Percentiles rank a stretch among this genome's conserved stretches.
phyloP scores from a whole-genome alignment of 768 basidiomycete genomes.

The Rhodotorula taiwanensis region DNA sequence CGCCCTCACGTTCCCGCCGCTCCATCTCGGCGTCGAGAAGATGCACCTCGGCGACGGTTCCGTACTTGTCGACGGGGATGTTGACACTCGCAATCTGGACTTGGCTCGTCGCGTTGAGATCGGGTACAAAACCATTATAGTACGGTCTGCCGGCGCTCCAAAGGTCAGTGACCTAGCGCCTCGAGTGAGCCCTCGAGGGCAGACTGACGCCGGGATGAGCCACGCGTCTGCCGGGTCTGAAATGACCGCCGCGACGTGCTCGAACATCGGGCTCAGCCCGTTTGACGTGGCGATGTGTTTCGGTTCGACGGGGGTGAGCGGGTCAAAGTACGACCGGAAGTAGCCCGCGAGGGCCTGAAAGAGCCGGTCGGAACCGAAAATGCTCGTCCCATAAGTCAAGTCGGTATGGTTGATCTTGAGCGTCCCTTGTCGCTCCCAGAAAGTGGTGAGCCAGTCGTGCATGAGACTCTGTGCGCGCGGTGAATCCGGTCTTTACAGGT shows the following conservation, averaged over 20 bases:
- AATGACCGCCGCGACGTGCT: conserved; percentile 14
- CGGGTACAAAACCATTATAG: conserved; percentile 22
- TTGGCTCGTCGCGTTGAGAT: conserved; percentile 10
- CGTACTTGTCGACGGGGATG: conserved; percentile 3
- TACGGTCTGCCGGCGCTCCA: background rate
- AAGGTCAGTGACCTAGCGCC: background rate
- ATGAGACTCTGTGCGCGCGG: conserved; percentile 1
- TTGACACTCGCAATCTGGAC: conserved; percentile 15
- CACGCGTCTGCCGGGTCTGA: conserved; percentile 18
- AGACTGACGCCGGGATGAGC: conserved; percentile 4
- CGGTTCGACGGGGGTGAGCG: conserved; percentile 7
- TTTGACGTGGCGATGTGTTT: conserved; percentile 20
- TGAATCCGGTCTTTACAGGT: too few relatives aligned
- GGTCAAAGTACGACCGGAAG: conserved; percentile 8
- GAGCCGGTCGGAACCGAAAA: conserved; percentile 19
- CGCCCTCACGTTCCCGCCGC: background rate
- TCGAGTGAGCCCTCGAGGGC: too few relatives aligned
- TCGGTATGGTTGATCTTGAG: conserved; percentile 11
- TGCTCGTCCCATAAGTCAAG: conserved; percentile 22
- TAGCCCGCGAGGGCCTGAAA: conserved; percentile 1
- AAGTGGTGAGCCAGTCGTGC: conserved; percentile 17
- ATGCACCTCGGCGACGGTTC: conserved; percentile 18
- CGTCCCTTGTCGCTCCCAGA: conserved; percentile 10
- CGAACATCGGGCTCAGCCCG: conserved; percentile 17
- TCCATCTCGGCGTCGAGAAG: conserved; percentile 21